A percentile compares a stretch with the other conserved stretches of the same genome.
Conservation (phyloP, 176 grass and related monocot species). For the Ensete glaucum region DNA sequence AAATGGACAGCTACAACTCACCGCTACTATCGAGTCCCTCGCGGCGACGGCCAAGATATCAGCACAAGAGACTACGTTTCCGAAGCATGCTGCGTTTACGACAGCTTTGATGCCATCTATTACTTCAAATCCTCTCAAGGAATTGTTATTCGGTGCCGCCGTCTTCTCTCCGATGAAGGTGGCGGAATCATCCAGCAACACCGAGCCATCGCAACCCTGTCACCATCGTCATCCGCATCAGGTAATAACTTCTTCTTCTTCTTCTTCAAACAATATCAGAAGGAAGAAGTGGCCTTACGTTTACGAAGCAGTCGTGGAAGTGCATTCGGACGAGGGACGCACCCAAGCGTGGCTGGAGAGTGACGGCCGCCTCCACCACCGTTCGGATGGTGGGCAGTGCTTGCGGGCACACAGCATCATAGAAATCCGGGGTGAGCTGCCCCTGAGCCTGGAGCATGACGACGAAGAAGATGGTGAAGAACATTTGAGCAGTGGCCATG, state of each 20-base stretch:
- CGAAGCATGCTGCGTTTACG: constrained; percentile 42
- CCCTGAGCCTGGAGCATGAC: neutral
- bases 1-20: constrained; percentile 20
- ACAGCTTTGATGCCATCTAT: constrained; percentile 51
- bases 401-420: constrained; percentile 48
- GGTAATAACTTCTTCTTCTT: neutral
- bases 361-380: constrained; percentile 40
- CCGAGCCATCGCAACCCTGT: constrained; percentile 70
- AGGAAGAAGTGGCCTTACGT: constrained; percentile 27
- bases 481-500: neutral
- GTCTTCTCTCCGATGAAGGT: constrained; percentile 60
- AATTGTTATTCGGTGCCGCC: constrained; percentile 59
- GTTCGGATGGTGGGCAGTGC: constrained; percentile 51
- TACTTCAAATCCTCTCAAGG: constrained; percentile 52
- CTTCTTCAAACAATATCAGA: neutral
- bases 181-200: constrained; percentile 59
- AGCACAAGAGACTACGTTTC: constrained; percentile 73
- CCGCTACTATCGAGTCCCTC: constrained; percentile 62
- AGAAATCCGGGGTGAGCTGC: constrained; percentile 46
- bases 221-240: neutral
- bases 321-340: constrained; percentile 60
- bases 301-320: constrained; percentile 86
- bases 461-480: neutral
- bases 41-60: constrained; percentile 66
- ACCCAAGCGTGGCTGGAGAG: constrained; percentile 55